A percentile compares a stretch with the other conserved stretches of the same genome.
Evolutionary conservation across 176 grass and related monocot species (phyloP).

Genomic region (Aegilops umbellulata): DNA sequence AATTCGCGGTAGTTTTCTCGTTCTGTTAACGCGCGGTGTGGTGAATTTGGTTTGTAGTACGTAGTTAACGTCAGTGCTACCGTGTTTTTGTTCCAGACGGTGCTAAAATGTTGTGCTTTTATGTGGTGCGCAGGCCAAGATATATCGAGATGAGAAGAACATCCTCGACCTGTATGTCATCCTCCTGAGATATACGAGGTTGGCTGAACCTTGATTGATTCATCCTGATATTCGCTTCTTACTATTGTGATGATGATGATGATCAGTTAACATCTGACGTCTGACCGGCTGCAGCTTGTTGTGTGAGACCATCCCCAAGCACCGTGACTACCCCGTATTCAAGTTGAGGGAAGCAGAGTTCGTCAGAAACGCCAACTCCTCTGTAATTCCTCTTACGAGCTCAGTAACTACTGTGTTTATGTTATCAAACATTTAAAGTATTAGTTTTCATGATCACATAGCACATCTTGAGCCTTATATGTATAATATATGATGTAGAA

Average conservation of each 20-base stretch:
- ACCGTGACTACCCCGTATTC: constrained; percentile 69
- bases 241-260: neutral
- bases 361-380: constrained; percentile 42
- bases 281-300: constrained; percentile 62
- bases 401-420: constrained; percentile 9
- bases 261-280: neutral
- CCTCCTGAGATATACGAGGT: constrained; percentile 92
- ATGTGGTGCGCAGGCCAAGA: constrained; percentile 65
- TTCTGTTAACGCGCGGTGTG: neutral
- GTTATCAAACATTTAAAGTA: neutral
- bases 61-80: neutral
- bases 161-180: constrained; percentile 93
- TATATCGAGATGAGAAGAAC: constrained; percentile 92
- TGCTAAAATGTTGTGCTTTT: constrained; percentile 12
- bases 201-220: constrained; percentile 7
- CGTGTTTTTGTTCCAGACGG: neutral
- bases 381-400: constrained; percentile 37
- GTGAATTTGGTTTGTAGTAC: constrained; percentile 28
- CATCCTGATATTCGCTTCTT: constrained; percentile 19
- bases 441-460: constrained; percentile 2
- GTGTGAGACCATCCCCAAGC: constrained; percentile 90
- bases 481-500: constrained; percentile 1
- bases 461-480: constrained; percentile 12
- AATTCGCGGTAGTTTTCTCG: neutral
- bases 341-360: constrained; percentile 51